phyloP scores from a whole-genome alignment of 2,329 filamentous ascomycete species.

The Macrophomina pseudophaseolina region DNA sequence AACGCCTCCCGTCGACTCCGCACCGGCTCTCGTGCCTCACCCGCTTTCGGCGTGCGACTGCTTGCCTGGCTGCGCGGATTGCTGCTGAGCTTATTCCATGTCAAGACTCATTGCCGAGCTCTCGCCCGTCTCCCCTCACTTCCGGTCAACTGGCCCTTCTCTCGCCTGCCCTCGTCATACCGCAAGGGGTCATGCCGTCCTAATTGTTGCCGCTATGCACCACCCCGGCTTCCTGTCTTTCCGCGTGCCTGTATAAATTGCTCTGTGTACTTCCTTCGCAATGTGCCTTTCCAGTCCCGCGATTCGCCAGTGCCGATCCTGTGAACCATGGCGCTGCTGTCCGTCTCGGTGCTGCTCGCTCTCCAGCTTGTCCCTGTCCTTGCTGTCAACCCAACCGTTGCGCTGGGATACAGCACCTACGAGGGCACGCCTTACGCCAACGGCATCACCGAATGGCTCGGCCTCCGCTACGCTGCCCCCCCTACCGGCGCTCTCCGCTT shows the following conservation, averaged over 20 bases:
- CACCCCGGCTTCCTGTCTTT: not conserved
- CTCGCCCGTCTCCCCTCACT: constrained; percentile 1
- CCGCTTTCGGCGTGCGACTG: not conserved
- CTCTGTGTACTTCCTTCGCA: not conserved
- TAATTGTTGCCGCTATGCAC: not conserved
- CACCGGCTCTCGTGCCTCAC: not conserved
- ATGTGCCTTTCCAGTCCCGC: not conserved
- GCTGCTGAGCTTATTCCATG: too few relatives aligned
- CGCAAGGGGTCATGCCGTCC: constrained; percentile 4
- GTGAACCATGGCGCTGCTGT: not conserved
- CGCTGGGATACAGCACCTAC: constrained; percentile 70
- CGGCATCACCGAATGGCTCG: constrained; percentile 72
- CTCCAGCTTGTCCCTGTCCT: constrained; percentile 27
- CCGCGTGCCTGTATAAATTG: constrained; percentile 18
- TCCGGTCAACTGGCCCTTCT: not conserved
- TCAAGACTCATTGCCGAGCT: too few relatives aligned
- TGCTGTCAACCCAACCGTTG: constrained; percentile 52
- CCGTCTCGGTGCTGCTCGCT: not conserved
- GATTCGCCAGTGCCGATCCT: not conserved
- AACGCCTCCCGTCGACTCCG: constrained; percentile 7
- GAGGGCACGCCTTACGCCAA: constrained; percentile 59
- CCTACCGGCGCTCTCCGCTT: constrained; percentile 71
- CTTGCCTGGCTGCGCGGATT: not conserved
- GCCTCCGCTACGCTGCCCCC: constrained; percentile 73
- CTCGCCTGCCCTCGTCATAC: not conserved